phyloP scores from a whole-genome alignment of 129 eudicot species.

The Heracleum sosnowskyi region DNA sequence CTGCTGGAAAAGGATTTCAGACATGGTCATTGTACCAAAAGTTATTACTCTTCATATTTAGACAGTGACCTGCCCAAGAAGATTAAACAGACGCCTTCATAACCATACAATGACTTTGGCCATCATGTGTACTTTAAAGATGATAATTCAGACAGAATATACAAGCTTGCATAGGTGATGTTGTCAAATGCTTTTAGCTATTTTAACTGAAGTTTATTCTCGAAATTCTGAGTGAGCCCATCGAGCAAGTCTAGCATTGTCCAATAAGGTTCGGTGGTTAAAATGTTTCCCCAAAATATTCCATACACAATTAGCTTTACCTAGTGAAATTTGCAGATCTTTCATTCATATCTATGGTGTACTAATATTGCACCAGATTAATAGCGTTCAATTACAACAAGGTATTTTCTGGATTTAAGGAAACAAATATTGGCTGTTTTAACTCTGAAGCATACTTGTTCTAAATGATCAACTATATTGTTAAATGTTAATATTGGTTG shows the following conservation, averaged over 20 bases:
- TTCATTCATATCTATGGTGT: neutral
- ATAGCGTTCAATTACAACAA: neutral
- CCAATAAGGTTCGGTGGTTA: neutral
- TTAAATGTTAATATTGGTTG: neutral
- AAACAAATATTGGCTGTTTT: neutral
- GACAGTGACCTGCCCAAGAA: neutral
- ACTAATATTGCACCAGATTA: neutral
- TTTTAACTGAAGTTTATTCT: neutral
- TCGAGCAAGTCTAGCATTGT: neutral
- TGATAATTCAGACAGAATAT: neutral
- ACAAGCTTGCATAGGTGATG: neutral
- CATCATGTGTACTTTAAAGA: neutral
- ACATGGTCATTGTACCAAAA: neutral
- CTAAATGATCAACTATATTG: neutral
- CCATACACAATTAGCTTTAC: neutral
- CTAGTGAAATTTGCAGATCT: neutral
- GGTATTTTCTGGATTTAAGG: neutral
- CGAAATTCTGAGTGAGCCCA: neutral
- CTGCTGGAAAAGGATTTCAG: neutral
- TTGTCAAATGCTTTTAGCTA: neutral
- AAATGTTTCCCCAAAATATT: neutral
- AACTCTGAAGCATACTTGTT: neutral
- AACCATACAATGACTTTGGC: neutral
- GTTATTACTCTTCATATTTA: neutral
- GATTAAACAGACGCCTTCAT: neutral